A percentile compares a stretch with the other conserved stretches of the same genome.
Evolutionary conservation across 345 rosid genomes (phyloP).

Genomic region (Pseudoturritis turrita): DNA sequence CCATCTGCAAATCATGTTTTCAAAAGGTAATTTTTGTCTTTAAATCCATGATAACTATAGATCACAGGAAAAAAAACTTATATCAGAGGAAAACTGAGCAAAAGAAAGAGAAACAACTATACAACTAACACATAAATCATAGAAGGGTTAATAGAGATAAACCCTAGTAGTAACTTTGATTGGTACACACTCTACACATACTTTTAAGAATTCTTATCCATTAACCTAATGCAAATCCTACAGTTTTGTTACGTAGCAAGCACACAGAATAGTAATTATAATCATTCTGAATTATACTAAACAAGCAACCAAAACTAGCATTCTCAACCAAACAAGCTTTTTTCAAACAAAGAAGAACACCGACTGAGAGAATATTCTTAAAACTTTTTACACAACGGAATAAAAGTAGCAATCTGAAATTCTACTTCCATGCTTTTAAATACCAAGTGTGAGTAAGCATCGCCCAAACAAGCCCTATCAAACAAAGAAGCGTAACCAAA

Average conservation of each 20-base stretch:
- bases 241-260: too few relatives aligned
- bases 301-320: too few relatives aligned
- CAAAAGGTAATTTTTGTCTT: background rate
- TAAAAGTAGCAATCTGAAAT: background rate
- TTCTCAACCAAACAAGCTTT: too few relatives aligned
- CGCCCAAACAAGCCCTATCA: background rate
- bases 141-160: background rate
- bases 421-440: background rate
- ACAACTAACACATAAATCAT: background rate
- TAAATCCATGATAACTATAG: background rate
- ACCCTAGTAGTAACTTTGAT: too few relatives aligned
- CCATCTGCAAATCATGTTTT: conserved; percentile 42
- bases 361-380: too few relatives aligned
- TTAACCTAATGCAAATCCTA: too few relatives aligned
- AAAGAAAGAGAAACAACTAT: background rate
- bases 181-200: too few relatives aligned
- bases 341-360: too few relatives aligned
- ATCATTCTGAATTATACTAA: too few relatives aligned
- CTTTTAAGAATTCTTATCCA: background rate
- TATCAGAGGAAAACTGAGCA: background rate
- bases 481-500: background rate
- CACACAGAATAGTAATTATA: too few relatives aligned
- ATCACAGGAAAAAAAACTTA: background rate
- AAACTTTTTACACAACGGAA: background rate
- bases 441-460: too few relatives aligned